These are phyloP conservation scores for Mucor velutinosus DNA, from an alignment of 371 early-diverging fungal species.

Conservation along the genomic window DNA sequence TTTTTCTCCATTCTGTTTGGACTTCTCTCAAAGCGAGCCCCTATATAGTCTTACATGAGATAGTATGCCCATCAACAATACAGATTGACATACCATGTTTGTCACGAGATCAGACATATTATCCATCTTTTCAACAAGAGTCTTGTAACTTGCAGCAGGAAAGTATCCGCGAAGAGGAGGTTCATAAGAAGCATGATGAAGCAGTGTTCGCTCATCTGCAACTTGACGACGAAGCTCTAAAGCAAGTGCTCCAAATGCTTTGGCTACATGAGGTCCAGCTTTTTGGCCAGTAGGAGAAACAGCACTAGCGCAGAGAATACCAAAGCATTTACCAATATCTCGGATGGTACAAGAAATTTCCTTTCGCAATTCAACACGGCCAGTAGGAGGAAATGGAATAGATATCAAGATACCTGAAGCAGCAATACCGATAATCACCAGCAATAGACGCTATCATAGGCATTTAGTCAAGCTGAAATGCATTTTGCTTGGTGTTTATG, in stretches of 20 bases:
- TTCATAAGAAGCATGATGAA: conserved; percentile 36
- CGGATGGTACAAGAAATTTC: conserved; percentile 36
- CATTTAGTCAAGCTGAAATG: neutral
- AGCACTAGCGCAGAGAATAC: conserved; percentile 27
- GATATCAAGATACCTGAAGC: conserved; percentile 37
- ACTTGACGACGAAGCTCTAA: conserved; percentile 41
- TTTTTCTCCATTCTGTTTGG: conserved; percentile 21
- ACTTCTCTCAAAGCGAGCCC: conserved; percentile 15
- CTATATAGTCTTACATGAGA: neutral
- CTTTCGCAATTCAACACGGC: conserved; percentile 46
- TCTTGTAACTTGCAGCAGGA: conserved; percentile 30
- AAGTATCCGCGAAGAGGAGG: conserved; percentile 47
- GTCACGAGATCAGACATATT: conserved; percentile 42
- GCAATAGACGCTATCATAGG: conserved; percentile 28
- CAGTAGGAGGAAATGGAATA: conserved; percentile 37
- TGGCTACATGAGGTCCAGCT: conserved; percentile 19
- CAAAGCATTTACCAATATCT: conserved; percentile 42
- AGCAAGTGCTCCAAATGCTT: conserved; percentile 32
- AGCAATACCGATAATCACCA: conserved; percentile 40
- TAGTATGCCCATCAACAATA: too few species aligned
- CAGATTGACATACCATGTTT: conserved; percentile 32
- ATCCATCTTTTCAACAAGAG: conserved; percentile 39
- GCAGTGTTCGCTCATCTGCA: conserved; percentile 32
- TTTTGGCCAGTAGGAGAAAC: conserved; percentile 3
- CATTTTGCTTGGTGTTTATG: too few species aligned